These are phyloP conservation scores for Coccinonectria pachysandricola DNA, from an alignment of 2,329 filamentous ascomycete genomes.

Conservation along the genomic window DNA sequence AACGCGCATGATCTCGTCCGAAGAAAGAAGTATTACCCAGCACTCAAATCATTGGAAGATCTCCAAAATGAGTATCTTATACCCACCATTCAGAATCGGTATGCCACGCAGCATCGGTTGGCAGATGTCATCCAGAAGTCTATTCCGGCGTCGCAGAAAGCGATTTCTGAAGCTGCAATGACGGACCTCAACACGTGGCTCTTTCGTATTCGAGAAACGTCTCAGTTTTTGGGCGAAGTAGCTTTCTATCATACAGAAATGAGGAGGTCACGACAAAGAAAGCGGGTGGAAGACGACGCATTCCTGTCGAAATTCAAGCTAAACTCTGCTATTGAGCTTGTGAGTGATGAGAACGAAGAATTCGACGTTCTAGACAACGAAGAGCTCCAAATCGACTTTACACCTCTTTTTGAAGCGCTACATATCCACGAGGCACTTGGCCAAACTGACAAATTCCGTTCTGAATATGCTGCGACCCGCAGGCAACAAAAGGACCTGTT, in stretches of 20 bases:
- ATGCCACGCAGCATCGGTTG: conserved; percentile 88
- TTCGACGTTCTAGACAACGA: conserved; percentile 95
- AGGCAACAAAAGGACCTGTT: conserved; percentile 86
- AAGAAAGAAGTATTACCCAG: conserved; percentile 92
- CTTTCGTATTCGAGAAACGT: conserved; percentile 87
- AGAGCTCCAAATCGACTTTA: conserved; percentile 88
- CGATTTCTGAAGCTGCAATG: conserved; percentile 96
- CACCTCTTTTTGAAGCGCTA: conserved; percentile 83
- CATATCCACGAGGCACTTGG: conserved; percentile 95
- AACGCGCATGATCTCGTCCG: conserved; percentile 84
- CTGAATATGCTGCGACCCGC: conserved; percentile 85
- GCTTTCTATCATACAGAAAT: conserved; percentile 94
- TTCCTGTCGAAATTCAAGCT: conserved; percentile 78
- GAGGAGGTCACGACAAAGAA: conserved; percentile 70
- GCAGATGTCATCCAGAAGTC: conserved; percentile 94
- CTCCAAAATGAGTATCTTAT: conserved; percentile 88
- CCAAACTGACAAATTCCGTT: conserved; percentile 80
- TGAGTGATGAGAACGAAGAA: conserved; percentile 90
- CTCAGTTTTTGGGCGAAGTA: conserved; percentile 90
- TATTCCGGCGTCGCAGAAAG: conserved; percentile 81
- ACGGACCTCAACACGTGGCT: conserved; percentile 94
- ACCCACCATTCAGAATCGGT: conserved; percentile 63
- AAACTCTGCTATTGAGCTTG: conserved; percentile 91
- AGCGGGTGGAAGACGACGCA: conserved; percentile 64
- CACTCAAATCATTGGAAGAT: conserved; percentile 86